These are phyloP conservation scores for Yamadazyma tumulicola DNA, from an alignment of 805 yeast genomes.

Conservation along the genomic window DNA sequence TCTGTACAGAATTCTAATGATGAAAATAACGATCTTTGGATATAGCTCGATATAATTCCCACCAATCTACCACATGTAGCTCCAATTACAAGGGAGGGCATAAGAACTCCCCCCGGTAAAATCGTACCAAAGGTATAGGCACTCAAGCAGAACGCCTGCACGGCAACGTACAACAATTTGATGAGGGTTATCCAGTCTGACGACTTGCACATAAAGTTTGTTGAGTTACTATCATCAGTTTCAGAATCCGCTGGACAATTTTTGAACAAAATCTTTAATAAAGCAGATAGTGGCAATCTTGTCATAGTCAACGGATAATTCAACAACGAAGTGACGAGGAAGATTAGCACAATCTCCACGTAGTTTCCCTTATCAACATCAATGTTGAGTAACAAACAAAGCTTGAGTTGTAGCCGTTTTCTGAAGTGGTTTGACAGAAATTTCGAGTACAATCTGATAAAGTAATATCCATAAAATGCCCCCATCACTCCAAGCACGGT, in stretches of 20 bases:
- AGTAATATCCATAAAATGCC: constrained; percentile 59
- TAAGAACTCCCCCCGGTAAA: constrained; percentile 65
- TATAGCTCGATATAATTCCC: constrained; percentile 48
- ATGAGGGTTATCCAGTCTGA: constrained; percentile 21
- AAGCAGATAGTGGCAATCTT: constrained; percentile 51
- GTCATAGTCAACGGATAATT: constrained; percentile 56
- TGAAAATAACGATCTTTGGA: constrained; percentile 40
- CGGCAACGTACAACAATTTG: constrained; percentile 34
- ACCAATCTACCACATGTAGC: constrained; percentile 55
- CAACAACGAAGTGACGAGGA: constrained; percentile 49
- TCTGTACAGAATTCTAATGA: constrained; percentile 39
- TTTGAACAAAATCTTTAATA: constrained; percentile 61
- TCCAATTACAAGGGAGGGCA: constrained; percentile 63
- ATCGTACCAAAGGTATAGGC: constrained; percentile 67
- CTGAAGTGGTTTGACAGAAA: constrained; percentile 31
- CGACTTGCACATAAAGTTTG: constrained; percentile 35
- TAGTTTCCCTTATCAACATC: constrained; percentile 23
- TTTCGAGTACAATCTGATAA: constrained; percentile 45
- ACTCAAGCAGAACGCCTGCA: constrained; percentile 57
- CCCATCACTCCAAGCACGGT: constrained; percentile 67
- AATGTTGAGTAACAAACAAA: constrained; percentile 18
- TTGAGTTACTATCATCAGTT: constrained; percentile 16
- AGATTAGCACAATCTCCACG: constrained; percentile 48
- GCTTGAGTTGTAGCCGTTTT: constrained; percentile 15
- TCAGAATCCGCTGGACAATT: constrained; percentile 47